Evolutionary conservation across 305 asterid genomes (phyloP).

Genomic region (Fraxinus dipetala): DNA sequence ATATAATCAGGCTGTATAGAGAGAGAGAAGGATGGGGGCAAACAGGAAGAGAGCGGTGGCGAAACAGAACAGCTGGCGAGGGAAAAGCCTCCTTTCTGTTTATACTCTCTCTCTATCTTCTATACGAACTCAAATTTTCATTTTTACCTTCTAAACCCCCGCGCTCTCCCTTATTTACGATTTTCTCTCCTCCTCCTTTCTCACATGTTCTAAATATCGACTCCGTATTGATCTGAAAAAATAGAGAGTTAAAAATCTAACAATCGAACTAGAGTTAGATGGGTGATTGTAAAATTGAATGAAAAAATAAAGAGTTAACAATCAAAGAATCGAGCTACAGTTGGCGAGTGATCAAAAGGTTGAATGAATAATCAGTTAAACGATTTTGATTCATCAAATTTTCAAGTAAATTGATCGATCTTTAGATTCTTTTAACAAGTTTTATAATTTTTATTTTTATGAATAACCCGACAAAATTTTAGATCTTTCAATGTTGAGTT

Average conservation of each 20-base stretch:
- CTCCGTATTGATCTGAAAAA: neutral
- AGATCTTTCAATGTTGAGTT: neutral
- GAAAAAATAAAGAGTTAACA: neutral
- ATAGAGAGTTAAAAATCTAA: neutral
- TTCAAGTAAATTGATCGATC: neutral
- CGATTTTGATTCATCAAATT: neutral
- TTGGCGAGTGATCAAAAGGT: neutral
- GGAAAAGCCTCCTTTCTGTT: conserved; percentile 15
- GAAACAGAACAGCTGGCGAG: conserved; percentile 16
- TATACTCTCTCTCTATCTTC: neutral
- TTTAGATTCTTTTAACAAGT: neutral
- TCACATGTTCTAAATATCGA: neutral
- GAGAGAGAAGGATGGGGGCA: conserved; percentile 15
- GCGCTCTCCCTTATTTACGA: neutral
- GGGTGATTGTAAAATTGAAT: neutral
- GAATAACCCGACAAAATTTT: neutral
- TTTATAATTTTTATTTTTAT: neutral
- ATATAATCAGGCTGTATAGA: neutral
- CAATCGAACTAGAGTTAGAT: neutral
- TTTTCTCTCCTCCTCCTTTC: neutral
- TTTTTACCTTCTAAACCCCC: neutral
- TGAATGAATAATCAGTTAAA: neutral
- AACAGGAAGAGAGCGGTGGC: conserved; percentile 13
- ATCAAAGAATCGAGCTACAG: neutral
- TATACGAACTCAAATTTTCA: neutral